Evolutionary conservation across 345 rosid species (phyloP), one percentile per base, ranked within the genome.

Genomic region (Corchorus capsularis): DNA sequence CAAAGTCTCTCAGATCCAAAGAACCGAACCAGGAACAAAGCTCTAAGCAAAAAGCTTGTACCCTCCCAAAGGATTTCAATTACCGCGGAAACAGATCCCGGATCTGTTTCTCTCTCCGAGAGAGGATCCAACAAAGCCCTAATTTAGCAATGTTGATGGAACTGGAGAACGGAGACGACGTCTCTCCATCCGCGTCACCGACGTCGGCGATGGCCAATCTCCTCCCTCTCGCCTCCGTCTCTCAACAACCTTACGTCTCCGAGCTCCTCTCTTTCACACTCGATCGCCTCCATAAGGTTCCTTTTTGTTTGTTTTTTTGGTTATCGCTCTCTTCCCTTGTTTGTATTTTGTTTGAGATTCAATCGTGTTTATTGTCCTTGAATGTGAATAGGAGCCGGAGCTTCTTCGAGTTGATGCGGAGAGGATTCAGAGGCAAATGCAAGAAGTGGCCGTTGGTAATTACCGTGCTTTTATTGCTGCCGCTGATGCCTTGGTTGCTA

Each of bases 261-360:
- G 99, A 96, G 88, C 97, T 96, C 74, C 98, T 96, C 74, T 96
- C 97, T 45, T 95, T 95, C 89, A 93, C 99, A 82, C 99, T 93
- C 80, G 99, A 95, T 83, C 97, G 98, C 70, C 97, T 93, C 70
- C 98, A 93, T 87, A 96, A 96, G 93, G 99, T 88, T 70, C 32
- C 4, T 17, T 73, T 45, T 8, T 8, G 20, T 15, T 56, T 37
- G 34, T 1, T 16, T n/a, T 53, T 37, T 41, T 64, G 27, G 37
- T 8, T n/a, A 9, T 17, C 41, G 16, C 39, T 72, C 6, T 72
- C 62, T 50, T 20, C 35, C 12, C 17, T 37, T 50, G 9, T 73
- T 19, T 34, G 47, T n/a, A 46, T 8, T 20, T 32, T 34, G 45
- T 8, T 43, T 0, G 27, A 27, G 57, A 75, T 75, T 50, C 73